Evolutionary conservation across 768 basidiomycete species (phyloP), one percentile per base, ranked within the genome.

Genomic region (Leccinum incarnatum): DNA sequence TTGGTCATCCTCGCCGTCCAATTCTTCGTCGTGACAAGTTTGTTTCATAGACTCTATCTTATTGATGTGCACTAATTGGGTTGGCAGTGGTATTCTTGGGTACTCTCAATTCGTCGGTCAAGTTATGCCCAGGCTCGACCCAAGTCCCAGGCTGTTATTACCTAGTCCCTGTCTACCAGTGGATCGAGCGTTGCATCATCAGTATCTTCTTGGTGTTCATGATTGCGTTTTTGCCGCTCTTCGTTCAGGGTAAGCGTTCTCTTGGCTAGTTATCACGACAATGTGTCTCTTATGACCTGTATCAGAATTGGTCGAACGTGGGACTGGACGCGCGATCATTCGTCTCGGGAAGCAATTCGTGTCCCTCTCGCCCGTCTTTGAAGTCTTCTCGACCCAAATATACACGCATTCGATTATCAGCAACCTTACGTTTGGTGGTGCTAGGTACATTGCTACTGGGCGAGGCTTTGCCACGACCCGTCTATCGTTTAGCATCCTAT

Each of bases 171-270:
- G 93, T 97, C 57, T 98, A 91, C 74, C 81, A 88, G 56, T 99
- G 97, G 97, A 96, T 98, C 70, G 81, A 88, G 68, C 91, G 90
- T 51, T 95, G 95, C 73, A 96, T 99, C 77, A 91, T 96, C 75
- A 94, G 91, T 75, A 96, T 98, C 70, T 94, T 98, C 83, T 79
- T 99, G 76, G 97, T 99, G 61, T 98, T 98, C 81, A 87, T 95
- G 86, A 98, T 98, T 56, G 85, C 95, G 6, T 97, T 95, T 80
- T 77, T 98, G 68, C 95, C 95, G 0, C 79, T 98, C 32, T 97
- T 97, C 84, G 78, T 97, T 51, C 95, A 97, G 85, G 94, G 94
- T 94, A 67, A 53, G 78, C 69, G 11, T 40, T 48, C 9, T 48
- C 5, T 42, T 32, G 30, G 9, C 45, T 23, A 55, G 42, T 25